These are phyloP conservation scores for Populus ilicifolia DNA, from an alignment of 345 rosid genomes.

Conservation along the genomic window DNA sequence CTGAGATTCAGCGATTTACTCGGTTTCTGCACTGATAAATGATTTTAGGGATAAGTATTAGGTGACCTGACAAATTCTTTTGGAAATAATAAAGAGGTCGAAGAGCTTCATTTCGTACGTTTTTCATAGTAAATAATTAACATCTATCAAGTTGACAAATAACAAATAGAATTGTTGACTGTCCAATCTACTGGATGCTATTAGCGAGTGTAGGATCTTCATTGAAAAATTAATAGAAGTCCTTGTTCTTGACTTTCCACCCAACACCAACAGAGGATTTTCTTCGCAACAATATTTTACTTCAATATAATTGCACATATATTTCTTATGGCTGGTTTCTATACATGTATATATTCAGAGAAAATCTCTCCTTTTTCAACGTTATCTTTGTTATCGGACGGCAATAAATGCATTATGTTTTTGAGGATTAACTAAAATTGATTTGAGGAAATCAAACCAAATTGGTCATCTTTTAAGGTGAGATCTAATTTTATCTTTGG, in stretches of 20 bases:
- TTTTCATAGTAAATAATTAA: conserved; percentile 11
- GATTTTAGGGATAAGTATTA: conserved; percentile 37
- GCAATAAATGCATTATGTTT: too few species aligned
- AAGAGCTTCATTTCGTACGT: background rate
- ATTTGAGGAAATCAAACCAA: too few species aligned
- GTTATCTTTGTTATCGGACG: too few species aligned
- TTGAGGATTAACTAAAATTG: too few species aligned
- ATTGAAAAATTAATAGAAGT: background rate
- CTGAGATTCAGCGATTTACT: conserved; percentile 19
- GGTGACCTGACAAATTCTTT: conserved; percentile 36
- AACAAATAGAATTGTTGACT: conserved; percentile 16
- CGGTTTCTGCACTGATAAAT: background rate
- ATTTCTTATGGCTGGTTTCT: background rate
- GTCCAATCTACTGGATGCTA: conserved; percentile 32
- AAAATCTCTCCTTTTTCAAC: background rate
- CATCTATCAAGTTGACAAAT: background rate
- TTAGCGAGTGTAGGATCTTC: conserved; percentile 24
- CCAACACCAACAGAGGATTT: background rate
- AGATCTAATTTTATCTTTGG: too few species aligned
- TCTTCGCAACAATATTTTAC: background rate
- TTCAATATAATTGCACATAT: background rate
- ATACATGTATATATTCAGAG: background rate
- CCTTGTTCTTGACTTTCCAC: conserved; percentile 10
- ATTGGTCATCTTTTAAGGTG: too few species aligned
- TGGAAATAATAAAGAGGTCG: background rate